Percentiles rank a stretch among this genome's conserved stretches.
Evolutionary conservation across 129 eudicot species (phyloP).

Genomic region (Scalesia atractyloides): DNA sequence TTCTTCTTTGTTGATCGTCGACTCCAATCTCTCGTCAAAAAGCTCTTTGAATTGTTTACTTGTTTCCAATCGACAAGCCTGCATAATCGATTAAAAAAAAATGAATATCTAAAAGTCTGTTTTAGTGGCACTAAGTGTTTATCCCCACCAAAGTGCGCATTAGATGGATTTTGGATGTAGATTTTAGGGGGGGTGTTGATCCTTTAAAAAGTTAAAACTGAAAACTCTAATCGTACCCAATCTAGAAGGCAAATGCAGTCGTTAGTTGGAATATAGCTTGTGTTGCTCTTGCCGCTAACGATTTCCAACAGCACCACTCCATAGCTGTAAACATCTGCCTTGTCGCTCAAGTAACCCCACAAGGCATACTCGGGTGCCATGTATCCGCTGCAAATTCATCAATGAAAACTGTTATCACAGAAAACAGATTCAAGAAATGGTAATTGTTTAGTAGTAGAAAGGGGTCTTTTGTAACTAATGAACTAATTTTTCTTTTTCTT

Average conservation of each 20-base stretch:
- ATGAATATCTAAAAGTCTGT: not conserved
- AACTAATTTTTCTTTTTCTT: too few species aligned
- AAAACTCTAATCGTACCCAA: slow-evolving; percentile 48
- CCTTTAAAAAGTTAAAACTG: too few species aligned
- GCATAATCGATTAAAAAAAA: slow-evolving; percentile 2
- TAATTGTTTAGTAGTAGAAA: too few species aligned
- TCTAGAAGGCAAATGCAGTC: slow-evolving; percentile 69
- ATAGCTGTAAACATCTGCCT: slow-evolving; percentile 85
- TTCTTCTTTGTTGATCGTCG: slow-evolving; percentile 51
- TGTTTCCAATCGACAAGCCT: slow-evolving; percentile 69
- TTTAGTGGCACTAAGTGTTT: too few species aligned
- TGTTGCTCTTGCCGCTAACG: slow-evolving; percentile 84
- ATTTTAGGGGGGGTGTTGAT: too few species aligned
- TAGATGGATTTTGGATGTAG: too few species aligned
- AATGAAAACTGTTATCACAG: not conserved
- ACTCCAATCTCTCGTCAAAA: slow-evolving; percentile 52
- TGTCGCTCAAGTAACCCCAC: slow-evolving; percentile 79
- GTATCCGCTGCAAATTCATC: slow-evolving; percentile 61
- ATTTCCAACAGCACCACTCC: slow-evolving; percentile 77
- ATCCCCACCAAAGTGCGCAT: too few species aligned
- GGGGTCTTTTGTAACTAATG: too few species aligned
- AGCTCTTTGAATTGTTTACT: slow-evolving; percentile 51
- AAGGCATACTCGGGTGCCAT: slow-evolving; percentile 94
- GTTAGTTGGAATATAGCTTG: slow-evolving; percentile 58
- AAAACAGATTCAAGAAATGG: not conserved